Evolutionary conservation across 1,284 basidiomycete genomes (phyloP), one percentile per base, ranked within the genome.

Genomic region (Rhodotorula sp.): DNA sequence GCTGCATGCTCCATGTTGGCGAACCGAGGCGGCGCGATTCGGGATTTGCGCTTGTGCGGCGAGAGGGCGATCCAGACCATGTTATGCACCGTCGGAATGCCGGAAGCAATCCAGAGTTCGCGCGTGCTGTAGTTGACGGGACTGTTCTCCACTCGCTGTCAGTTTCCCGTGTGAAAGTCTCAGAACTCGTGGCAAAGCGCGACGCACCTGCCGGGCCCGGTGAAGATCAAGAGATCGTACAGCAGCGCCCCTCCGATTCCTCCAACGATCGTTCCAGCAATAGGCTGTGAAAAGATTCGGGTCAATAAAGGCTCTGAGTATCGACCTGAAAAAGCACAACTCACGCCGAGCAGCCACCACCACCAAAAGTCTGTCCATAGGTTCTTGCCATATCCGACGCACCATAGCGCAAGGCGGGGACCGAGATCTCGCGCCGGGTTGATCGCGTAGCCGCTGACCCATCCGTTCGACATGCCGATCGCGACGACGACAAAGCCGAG

Each of bases 361-460:
- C 66, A 72, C 44, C 69, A n/a, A 14, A 71, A 55, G 67, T 75
- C 69, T 0, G 72, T 70, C 78, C 78, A 78, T 29, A 78, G 70
- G 6, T 66, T 29, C 1, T 42, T 67, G 17, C 76, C 74, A 55
- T 77, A 79, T 3, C 79, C 79, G 48, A 75, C 66, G 10, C 67
- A 67, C 63, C 76, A 77, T 20, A 76, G 59, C 1, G 77, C 77
- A 45, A 79, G 67, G 6, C 78, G 75, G 22, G 78, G 78, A 0
- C 79, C 79, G 22, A 80, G 68, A 67, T 80, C 79, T 30, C 79
- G 74, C 1, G 78, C 78, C 1, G 77, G 76, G 62, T 80, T 80
- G 61, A 79, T 75, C 42, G 75, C 74, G 57, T 76, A 76, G 1
- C 71, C 62, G 3, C 72, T 65, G 62, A 73, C 53, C 49, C 69